Evolutionary conservation across 129 eudicot species (phyloP), one percentile per base, ranked within the genome.

Genomic region (Erigeron canadensis): DNA sequence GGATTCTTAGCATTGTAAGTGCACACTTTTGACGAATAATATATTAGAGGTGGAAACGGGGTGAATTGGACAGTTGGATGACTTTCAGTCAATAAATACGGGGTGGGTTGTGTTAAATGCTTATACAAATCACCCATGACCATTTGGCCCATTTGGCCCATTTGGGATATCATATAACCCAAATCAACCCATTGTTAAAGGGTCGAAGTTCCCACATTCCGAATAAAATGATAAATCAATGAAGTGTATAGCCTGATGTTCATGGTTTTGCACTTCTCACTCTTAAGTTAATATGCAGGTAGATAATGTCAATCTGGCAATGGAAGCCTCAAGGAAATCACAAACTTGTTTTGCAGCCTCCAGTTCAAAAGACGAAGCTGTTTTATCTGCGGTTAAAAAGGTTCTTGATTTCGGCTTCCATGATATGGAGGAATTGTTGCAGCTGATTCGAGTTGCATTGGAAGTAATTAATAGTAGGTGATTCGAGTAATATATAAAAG

Each of bases 311-410:
- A 88, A 75, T 69, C 71, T 41, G 64, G 96, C 99, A 66, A 95
- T 95, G 99, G 99, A 95, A 75, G 99, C 97, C 38, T 84, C 97
- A 2, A 81, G 96, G 71, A 95, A 86, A 80, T 84, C 99, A 63
- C 80, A 87, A 61, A 64, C 69, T 41, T 84, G 93, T 69, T 94
- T 84, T 63, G 81, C 86, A 75, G 96, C 90, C 46, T 86, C 89
- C 74, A 82, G 75, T 74, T 65, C 76, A 63, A 89, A 78, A 43
- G 89, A 88, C 44, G 85, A 72, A 50, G 97, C 81, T 15, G 84
- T 77, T 56, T 47, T 79, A 55, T 57, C 82, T 46, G 78, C 97
- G 15, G 85, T 95, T 37, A 95, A 88, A 78, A 90, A 73, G 71
- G 96, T 91, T 68, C 91, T 95, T 70, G 99, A 95, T 80, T 95